Evolutionary conservation across 768 basidiomycete genomes (phyloP).

Genomic region (Mrakia blollopis): DNA sequence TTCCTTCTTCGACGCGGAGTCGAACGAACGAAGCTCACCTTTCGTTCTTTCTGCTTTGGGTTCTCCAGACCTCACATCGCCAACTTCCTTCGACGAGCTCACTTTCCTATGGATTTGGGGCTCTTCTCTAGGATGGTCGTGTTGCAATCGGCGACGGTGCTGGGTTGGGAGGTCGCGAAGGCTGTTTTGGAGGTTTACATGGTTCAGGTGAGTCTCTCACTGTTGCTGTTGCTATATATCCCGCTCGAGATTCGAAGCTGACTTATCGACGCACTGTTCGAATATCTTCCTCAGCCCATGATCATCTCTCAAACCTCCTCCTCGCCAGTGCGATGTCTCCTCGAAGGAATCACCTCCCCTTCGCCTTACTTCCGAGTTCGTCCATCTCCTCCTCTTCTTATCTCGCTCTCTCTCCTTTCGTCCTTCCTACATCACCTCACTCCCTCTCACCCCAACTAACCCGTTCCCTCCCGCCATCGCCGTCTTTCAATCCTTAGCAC

Average conservation of each 20-base stretch:
- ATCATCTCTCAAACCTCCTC: slow-evolving; percentile 26
- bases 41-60: not conserved
- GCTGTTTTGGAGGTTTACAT: slow-evolving; percentile 30
- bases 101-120: slow-evolving; percentile 5
- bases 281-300: slow-evolving; percentile 18
- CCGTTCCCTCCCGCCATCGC: no score
- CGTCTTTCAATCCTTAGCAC: not conserved
- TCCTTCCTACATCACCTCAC: not conserved
- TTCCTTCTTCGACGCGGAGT: no score
- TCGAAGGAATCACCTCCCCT: slow-evolving; percentile 7
- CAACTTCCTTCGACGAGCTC: slow-evolving; percentile 24
- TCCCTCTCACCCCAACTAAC: no score
- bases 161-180: slow-evolving; percentile 25
- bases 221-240: no score
- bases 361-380: slow-evolving; percentile 24
- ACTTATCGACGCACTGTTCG: not conserved
- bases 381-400: not conserved
- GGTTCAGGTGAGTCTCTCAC: slow-evolving; percentile 19
- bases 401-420: not conserved
- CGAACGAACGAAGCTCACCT: not conserved
- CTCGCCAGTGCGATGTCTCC: slow-evolving; percentile 25
- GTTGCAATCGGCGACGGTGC: slow-evolving; percentile 21
- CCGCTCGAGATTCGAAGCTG: not conserved
- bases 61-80: slow-evolving; percentile 30
- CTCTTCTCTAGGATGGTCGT: slow-evolving; percentile 20